Evolutionary conservation across 1,284 basidiomycete species (phyloP).

Genomic region (Exsudoporus floridanus): DNA sequence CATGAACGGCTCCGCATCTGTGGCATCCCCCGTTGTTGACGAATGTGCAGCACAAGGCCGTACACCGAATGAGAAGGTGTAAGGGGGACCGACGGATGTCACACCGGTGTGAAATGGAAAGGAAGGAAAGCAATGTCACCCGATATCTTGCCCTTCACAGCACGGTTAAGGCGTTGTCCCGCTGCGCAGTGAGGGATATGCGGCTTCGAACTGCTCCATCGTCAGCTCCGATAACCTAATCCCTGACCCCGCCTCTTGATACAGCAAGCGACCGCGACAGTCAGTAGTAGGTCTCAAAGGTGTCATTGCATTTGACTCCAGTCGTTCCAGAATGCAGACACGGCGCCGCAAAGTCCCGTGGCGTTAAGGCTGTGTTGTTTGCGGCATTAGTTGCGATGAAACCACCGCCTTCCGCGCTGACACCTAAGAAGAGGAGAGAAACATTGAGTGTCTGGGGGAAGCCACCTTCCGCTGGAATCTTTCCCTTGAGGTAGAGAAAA

Average conservation of each 20-base stretch:
- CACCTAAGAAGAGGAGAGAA: conserved; percentile 35
- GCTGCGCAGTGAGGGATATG: conserved; percentile 35
- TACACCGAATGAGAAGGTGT: conserved; percentile 42
- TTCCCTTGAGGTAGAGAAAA: conserved; percentile 42
- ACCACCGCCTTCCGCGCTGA: conserved; percentile 28
- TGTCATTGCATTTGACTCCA: conserved; percentile 42
- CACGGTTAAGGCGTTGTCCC: conserved; percentile 41
- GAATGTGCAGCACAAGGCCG: conserved; percentile 14
- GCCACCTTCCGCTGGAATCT: conserved; percentile 32
- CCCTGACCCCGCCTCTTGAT: conserved; percentile 39
- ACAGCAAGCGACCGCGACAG: conserved; percentile 37
- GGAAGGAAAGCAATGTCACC: conserved; percentile 17
- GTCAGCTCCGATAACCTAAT: conserved; percentile 32
- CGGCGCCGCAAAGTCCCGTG: conserved; percentile 34
- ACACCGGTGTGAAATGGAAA: conserved; percentile 32
- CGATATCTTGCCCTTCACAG: conserved; percentile 17
- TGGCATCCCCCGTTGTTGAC: conserved; percentile 9
- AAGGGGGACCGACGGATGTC: conserved; percentile 45
- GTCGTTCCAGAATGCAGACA: conserved; percentile 43
- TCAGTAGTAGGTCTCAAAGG: conserved; percentile 39
- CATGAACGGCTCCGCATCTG: conserved; percentile 31
- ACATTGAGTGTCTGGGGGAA: conserved; percentile 36
- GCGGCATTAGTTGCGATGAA: conserved; percentile 29
- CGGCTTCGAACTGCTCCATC: conserved; percentile 31
- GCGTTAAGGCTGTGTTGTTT: conserved; percentile 33